Evolutionary conservation across 495 filamentous ascomycete species (phyloP).

Genomic region (Podospora appendiculata): DNA sequence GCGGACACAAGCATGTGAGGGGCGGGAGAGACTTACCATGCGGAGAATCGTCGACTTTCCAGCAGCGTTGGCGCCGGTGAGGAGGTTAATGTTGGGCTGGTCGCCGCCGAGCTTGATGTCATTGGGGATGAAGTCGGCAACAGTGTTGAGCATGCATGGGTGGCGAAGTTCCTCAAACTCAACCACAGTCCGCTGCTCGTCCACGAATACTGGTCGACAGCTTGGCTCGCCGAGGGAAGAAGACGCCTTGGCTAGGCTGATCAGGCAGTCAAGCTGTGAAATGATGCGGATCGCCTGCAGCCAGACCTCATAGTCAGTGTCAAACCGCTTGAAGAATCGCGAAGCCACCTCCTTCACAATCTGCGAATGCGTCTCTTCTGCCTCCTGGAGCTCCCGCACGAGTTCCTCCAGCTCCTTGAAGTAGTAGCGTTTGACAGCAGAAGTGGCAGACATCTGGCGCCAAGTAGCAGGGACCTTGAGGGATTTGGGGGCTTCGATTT

Average conservation of each 20-base stretch:
- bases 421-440: conserved; percentile 90
- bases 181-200: conserved; percentile 74
- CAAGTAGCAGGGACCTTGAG: conserved; percentile 82
- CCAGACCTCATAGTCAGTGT: conserved; percentile 82
- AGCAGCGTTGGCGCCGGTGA: conserved; percentile 95
- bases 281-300: conserved; percentile 77
- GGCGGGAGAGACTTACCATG: conserved; percentile 56
- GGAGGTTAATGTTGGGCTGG: conserved; percentile 73
- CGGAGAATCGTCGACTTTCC: conserved; percentile 97
- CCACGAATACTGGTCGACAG: conserved; percentile 81
- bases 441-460: conserved; percentile 94
- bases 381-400: conserved; percentile 81
- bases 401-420: conserved; percentile 72
- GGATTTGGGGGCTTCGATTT: conserved; percentile 83
- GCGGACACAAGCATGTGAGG: conserved; percentile 1
- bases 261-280: conserved; percentile 89
- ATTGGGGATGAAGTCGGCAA: conserved; percentile 95
- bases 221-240: conserved; percentile 72
- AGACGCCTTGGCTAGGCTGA: conserved; percentile 86
- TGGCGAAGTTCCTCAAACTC: conserved; percentile 91
- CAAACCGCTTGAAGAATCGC: conserved; percentile 81
- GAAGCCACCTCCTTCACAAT: conserved; percentile 81
- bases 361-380: conserved; percentile 89
- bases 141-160: conserved; percentile 82
- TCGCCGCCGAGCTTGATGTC: conserved; percentile 82